Evolutionary conservation across 2,329 filamentous ascomycete genomes (phyloP), one percentile per base, ranked within the genome.

Genomic region (Monosporascus sp.): DNA sequence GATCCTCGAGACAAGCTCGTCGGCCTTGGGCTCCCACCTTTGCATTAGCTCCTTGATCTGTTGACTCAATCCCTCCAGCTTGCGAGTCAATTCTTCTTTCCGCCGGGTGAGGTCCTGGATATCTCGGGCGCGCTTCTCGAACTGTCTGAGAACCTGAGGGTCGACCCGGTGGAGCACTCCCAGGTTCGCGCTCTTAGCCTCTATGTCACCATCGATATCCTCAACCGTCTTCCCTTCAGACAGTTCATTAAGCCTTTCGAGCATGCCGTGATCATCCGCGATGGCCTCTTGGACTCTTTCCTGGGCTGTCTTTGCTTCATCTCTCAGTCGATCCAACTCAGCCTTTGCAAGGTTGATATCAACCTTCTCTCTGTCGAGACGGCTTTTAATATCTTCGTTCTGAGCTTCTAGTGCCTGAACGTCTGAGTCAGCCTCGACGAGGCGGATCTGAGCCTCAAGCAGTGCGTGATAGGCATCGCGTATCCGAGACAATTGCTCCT

Each of bases 371-470:
- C 71, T 66, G 22, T 80, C 74, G 4, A 88, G 73, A 44, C 72
- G 69, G 43, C 74, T 65, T 51, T 78, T 76, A 54, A 91, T 82
- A 48, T 82, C 76, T 8, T 69, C 62, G 60, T 91, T 90, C 54
- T 85, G 85, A 17, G 75, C 74, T 61, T 82, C 81, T n/a, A 97
- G 75, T 6, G 81, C 81, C 45, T 83, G 77, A 3, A 88, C 70
- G 63, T 99, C 94, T 0, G 91, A 97, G n/a, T 77, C 70, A 1
- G 91, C 92, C 74, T 99, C 94, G 31, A 95, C 80, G 1, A 81
- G 73, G 56, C 84, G 78, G 45, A 97, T 78, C 60, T 89, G 81
- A 2, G 82, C 84, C 62, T 92, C 85, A 17, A 92, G 70, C 11
- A 90, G 72, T 15, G 80, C 79, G 46, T 86, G 78, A 50, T 88